phyloP scores from a whole-genome alignment of 345 rosid genomes.

The Erysimum cheiranthoides region DNA sequence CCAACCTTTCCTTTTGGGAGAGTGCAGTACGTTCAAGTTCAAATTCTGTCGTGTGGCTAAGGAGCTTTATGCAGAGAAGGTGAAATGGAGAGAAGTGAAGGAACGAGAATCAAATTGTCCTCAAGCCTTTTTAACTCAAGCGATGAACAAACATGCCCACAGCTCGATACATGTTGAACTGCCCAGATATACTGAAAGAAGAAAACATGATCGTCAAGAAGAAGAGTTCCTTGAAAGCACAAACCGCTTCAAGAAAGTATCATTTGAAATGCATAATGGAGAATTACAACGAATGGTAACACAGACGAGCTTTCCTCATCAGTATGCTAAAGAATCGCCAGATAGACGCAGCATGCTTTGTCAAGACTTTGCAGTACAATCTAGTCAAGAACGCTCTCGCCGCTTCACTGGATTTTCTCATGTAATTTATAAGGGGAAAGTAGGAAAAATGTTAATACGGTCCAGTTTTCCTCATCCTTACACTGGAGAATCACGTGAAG shows the following conservation, averaged over 20 bases:
- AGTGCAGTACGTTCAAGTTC: conserved; percentile 62
- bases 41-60: conserved; percentile 30
- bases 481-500: conserved; percentile 3
- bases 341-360: conserved; percentile 8
- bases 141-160: not conserved
- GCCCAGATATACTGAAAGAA: conserved; percentile 14
- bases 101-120: conserved; percentile 31
- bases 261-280: not conserved
- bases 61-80: conserved; percentile 39
- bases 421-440: not conserved
- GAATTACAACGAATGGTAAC: not conserved
- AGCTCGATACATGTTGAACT: not conserved
- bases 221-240: conserved; percentile 10
- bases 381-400: not conserved
- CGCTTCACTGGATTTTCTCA: conserved; percentile 14
- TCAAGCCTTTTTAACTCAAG: not conserved
- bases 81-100: conserved; percentile 9
- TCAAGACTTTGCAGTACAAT: conserved; percentile 15
- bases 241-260: not conserved
- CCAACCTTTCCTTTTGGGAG: conserved; percentile 55
- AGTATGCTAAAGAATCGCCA: not conserved
- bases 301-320: conserved; percentile 21
- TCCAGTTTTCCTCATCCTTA: conserved; percentile 4
- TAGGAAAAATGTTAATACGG: not conserved
- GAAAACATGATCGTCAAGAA: conserved; percentile 1